phyloP scores from a whole-genome alignment of 2,329 filamentous ascomycete species.

The Aspergillus intermedius region DNA sequence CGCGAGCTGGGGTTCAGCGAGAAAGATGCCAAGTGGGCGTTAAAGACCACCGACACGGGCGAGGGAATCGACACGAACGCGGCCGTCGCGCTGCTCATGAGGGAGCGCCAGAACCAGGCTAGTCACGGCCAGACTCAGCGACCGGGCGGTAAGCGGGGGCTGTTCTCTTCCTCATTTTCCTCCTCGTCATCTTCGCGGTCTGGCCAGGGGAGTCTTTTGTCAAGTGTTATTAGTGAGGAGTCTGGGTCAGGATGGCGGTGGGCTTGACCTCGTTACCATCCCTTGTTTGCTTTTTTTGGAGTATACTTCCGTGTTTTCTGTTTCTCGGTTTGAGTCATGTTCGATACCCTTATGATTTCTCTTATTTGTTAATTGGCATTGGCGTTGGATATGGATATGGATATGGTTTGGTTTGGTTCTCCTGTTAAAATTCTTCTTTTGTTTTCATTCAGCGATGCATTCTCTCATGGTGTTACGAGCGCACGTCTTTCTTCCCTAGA shows the following conservation, averaged over 20 bases:
- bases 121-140: too few species aligned
- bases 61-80: constrained; percentile 53
- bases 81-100: constrained; percentile 48
- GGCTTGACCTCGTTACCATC: constrained; percentile 21
- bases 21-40: constrained; percentile 50
- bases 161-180: not conserved
- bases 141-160: not conserved
- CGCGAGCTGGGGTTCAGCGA: constrained; percentile 53
- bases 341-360: too few species aligned
- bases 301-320: not conserved
- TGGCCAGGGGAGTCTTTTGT: constrained; percentile 14
- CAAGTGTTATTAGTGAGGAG: constrained; percentile 19
- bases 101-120: not conserved
- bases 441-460: too few species aligned
- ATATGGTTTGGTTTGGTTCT: too few species aligned
- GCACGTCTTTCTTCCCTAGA: too few species aligned
- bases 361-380: too few species aligned
- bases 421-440: too few species aligned
- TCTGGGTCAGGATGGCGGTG: constrained; percentile 31
- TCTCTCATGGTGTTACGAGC: too few species aligned
- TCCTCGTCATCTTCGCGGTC: not conserved
- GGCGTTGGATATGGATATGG: too few species aligned
- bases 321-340: not conserved
- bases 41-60: constrained; percentile 54
- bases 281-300: not conserved